Base-by-base conservation (phyloP, 345 rosid species). In the Aurinia saxatilis region DNA sequence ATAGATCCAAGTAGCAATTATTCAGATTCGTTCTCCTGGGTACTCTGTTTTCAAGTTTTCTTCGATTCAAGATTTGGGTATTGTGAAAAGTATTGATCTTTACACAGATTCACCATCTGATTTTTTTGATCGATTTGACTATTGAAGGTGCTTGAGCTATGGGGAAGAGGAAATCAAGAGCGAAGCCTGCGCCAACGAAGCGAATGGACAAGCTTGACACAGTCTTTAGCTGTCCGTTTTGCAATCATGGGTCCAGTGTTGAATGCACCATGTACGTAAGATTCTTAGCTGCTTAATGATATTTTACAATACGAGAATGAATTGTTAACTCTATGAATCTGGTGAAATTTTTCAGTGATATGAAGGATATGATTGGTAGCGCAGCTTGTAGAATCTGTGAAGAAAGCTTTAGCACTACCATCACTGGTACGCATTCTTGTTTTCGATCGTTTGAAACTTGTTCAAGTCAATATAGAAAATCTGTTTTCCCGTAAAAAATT, bases 161-260 rank as follows among this genome's bases (percentile, higher is more conserved):
- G 99, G 99, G 99, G 41, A 93, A 90, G 81, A 87, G 99, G 79
- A 89, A 92, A 75, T 89, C 98, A 7, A 84, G 84, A 56, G 96
- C 96, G 33, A 92, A 92, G 91, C 95, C 97, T 10, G 85, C 97
- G 13, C 84, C 97, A 2, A 87, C 83, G 63, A 93, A 93, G 81
- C 69, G 96, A 38, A 90, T 76, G 88, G 97, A 90, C 77, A 92
- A 82, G 82, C 99, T 90, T 38, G 97, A 93, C 61, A 93, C 97
- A 8, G 79, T 90, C 44, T 93, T 93, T 74, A 85, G 96, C 39
- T 93, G 99, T 52, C 99, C 99, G 21, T 93, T 93, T 38, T 93
- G 99, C 76, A 93, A 85, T 62, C 99, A 93, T 50, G 98, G 96
- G 10, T 78, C 88, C 13, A 82, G 97, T 46, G 96, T 93, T 6